Conservation (phyloP, 441 rosid genomes). For the Populus hybrid region DNA sequence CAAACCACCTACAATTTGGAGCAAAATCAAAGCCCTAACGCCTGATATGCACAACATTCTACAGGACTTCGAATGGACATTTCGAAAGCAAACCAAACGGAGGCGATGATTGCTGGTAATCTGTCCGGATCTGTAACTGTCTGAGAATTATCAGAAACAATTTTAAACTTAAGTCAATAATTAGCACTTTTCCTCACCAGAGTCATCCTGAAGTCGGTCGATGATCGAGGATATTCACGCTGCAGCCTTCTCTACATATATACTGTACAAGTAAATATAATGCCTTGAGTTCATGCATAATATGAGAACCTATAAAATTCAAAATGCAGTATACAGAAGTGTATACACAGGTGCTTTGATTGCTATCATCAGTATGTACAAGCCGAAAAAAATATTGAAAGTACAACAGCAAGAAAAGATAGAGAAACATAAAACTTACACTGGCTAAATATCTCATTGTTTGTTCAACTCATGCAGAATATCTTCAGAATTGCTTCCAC, state of each 20-base stretch:
- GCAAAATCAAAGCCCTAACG: constrained; percentile 14
- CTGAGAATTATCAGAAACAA: neutral
- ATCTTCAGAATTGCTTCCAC: constrained; percentile 34
- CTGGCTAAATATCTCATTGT: constrained; percentile 51
- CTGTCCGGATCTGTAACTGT: neutral
- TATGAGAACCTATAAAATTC: neutral
- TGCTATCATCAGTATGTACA: neutral
- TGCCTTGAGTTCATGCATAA: neutral
- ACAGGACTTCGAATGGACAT: neutral
- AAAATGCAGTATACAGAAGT: neutral
- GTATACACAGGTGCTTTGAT: neutral
- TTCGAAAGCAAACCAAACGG: neutral
- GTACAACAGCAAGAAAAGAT: neutral
- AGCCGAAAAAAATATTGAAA: neutral
- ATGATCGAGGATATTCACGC: constrained; percentile 40
- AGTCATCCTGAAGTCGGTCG: constrained; percentile 34
- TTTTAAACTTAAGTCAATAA: neutral
- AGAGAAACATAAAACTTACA: constrained; percentile 41
- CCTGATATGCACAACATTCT: constrained; percentile 26
- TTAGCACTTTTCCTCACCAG: constrained; percentile 22
- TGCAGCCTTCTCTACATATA: constrained; percentile 55
- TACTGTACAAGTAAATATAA: constrained; percentile 40
- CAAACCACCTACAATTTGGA: constrained; percentile 5
- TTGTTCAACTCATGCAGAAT: constrained; percentile 47
- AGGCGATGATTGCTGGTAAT: constrained; percentile 1